Base-by-base conservation (phyloP, 306 rosid genomes). In the Quercus parvula region DNA sequence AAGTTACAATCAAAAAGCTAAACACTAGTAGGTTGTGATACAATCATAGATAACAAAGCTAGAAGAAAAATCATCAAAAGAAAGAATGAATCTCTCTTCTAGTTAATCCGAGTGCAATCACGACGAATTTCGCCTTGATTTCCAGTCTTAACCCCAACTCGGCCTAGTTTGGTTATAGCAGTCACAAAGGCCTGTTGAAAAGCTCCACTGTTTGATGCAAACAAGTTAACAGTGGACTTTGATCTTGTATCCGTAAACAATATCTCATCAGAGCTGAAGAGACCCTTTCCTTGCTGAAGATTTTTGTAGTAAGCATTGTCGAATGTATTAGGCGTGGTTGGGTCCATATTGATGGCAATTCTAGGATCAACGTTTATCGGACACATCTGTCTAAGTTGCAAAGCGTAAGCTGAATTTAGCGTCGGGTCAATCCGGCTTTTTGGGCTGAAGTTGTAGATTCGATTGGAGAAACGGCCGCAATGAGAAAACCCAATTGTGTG, bases 311-410 rank as follows among this genome's bases (percentile, higher is more conserved):
- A 85, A 27, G 69, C 71, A 61, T 85, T 85, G 74, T 85, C 88
- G 12, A 85, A 85, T 10, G 18, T 70, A 41, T 30, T 70, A 4
- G 88, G 80, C 5, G 88, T 81, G 6, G 77, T 78, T 33, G 88
- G 88, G 67, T 85, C 88, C 88, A 85, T 85, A 79, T 81, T 69
- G 14, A 85, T 85, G 83, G 88, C 88, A 12, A 85, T 85, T 74
- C 80, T 68, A 4, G 88, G 85, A 72, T 85, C 88, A 54, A 81
- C 88, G 1, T 28, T 70, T 18, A 22, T 0, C 0, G 88, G 88
- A 56, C 88, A 85, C 88, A 85, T 85, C 67, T 85, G 80, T 56
- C 81, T 81, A 2, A 85, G 88, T 64, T 85, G 83, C 27, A 78
- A 2, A 2, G 88, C 85, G n/a, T 81, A 85, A 1, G 38, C 44